Evolutionary conservation across 176 grass and related monocot genomes (phyloP).

Genomic region (Oryza glaberrima): DNA sequence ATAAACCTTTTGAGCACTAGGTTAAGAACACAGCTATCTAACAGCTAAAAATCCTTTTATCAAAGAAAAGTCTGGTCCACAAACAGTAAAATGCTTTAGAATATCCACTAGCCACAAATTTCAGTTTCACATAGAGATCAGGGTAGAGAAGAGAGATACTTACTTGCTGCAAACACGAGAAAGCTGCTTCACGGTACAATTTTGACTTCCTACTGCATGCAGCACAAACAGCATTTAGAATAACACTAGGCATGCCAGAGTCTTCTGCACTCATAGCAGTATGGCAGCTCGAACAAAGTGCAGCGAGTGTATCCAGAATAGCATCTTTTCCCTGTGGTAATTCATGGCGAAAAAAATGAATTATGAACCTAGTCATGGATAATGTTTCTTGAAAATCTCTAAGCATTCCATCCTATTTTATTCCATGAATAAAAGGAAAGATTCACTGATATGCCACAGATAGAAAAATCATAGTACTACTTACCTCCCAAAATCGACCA

Average conservation of each 20-base stretch:
- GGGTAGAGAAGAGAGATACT: constrained; percentile 40
- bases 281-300: constrained; percentile 84
- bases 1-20: constrained; percentile 15
- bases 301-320: constrained; percentile 82
- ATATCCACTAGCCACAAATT: constrained; percentile 27
- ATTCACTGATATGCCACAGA: background rate
- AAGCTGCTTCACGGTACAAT: constrained; percentile 85
- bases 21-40: background rate
- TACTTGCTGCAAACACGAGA: constrained; percentile 91
- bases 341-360: constrained; percentile 34
- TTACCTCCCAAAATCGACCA: constrained; percentile 96
- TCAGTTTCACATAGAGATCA: constrained; percentile 35
- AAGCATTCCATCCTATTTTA: background rate
- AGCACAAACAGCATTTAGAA: background rate
- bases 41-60: background rate
- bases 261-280: constrained; percentile 70
- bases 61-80: constrained; percentile 17
- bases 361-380: constrained; percentile 21
- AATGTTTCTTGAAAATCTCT: constrained; percentile 1
- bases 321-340: constrained; percentile 81
- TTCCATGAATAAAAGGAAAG: constrained; percentile 18
- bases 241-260: constrained; percentile 46
- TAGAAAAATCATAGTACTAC: constrained; percentile 1
- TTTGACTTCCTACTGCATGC: constrained; percentile 85
- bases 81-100: constrained; percentile 17